Percentiles rank a stretch among this genome's conserved stretches.
phyloP scores from a whole-genome alignment of 148 eudicot genomes.

The Spergularia marina region DNA sequence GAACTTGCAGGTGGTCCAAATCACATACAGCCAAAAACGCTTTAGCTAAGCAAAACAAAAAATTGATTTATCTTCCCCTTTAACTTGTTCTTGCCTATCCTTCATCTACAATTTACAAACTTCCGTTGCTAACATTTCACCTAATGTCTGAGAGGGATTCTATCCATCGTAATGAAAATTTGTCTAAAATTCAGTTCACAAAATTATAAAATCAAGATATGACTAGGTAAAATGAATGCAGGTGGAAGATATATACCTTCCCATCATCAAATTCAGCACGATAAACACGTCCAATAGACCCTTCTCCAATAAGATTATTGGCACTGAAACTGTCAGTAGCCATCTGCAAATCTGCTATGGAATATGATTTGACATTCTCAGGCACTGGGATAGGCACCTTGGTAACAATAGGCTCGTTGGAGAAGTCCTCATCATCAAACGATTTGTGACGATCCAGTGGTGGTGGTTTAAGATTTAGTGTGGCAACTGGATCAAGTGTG shows the following conservation, averaged over 20 bases:
- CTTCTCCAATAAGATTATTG: conserved; percentile 85
- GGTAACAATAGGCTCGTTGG: conserved; percentile 44
- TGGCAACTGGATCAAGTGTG: conserved; percentile 47
- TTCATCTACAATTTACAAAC: too few relatives aligned
- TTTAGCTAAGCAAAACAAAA: not conserved
- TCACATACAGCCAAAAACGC: not conserved
- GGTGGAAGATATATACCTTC: conserved; percentile 43
- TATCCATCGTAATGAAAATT: too few relatives aligned
- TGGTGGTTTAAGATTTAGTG: conserved; percentile 67
- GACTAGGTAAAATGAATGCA: not conserved
- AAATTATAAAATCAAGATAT: not conserved
- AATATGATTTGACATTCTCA: conserved; percentile 60
- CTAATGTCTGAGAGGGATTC: too few relatives aligned
- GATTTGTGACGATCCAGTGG: conserved; percentile 67
- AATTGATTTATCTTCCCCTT: not conserved
- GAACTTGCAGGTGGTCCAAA: not conserved
- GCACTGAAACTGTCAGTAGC: conserved; percentile 83
- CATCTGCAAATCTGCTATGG: conserved; percentile 92
- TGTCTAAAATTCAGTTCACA: too few relatives aligned
- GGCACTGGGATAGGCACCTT: conserved; percentile 59
- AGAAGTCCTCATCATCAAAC: conserved; percentile 67
- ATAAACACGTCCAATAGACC: conserved; percentile 87
- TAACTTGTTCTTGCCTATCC: not conserved
- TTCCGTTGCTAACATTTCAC: too few relatives aligned
- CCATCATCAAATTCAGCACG: conserved; percentile 78